Conservation (phyloP, 2,329 filamentous ascomycete genomes). For the Aspergillus awamori region DNA sequence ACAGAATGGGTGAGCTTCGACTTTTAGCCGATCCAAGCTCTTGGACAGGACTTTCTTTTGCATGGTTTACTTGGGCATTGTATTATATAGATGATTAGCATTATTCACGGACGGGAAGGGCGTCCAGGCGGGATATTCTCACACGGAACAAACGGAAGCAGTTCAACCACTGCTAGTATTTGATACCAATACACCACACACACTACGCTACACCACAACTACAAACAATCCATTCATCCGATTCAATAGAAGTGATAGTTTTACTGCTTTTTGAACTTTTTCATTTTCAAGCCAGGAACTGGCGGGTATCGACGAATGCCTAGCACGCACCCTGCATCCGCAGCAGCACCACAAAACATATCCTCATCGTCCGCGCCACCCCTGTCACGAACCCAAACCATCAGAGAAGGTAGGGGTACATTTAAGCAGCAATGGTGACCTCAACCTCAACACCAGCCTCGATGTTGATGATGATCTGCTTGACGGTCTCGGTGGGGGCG, state of each 20-base stretch:
- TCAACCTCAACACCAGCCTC: constrained; percentile 58
- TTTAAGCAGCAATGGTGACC: constrained; percentile 57
- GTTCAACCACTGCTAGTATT: neutral
- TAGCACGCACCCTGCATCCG: constrained; percentile 19
- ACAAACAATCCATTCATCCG: neutral
- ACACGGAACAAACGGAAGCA: neutral
- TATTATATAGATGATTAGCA: constrained; percentile 13
- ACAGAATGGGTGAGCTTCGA: constrained; percentile 75
- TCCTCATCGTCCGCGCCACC: constrained; percentile 20
- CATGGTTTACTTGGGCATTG: constrained; percentile 1
- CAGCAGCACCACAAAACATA: constrained; percentile 21
- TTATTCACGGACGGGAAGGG: neutral
- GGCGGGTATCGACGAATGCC: constrained; percentile 33
- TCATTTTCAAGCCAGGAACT: constrained; percentile 34
- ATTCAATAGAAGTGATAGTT: neutral
- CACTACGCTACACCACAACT: neutral
- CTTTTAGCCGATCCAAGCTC: constrained; percentile 55
- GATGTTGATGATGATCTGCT: constrained; percentile 59
- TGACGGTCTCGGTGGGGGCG: constrained; percentile 82
- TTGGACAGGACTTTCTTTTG: neutral
- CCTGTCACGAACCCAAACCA: constrained; percentile 13
- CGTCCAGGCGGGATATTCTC: constrained; percentile 1
- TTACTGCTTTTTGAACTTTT: constrained; percentile 36
- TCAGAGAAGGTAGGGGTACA: constrained; percentile 17
- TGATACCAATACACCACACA: neutral